Conservation (phyloP, 176 grass and related monocot species). For the Dendrocalamus sinicus region DNA sequence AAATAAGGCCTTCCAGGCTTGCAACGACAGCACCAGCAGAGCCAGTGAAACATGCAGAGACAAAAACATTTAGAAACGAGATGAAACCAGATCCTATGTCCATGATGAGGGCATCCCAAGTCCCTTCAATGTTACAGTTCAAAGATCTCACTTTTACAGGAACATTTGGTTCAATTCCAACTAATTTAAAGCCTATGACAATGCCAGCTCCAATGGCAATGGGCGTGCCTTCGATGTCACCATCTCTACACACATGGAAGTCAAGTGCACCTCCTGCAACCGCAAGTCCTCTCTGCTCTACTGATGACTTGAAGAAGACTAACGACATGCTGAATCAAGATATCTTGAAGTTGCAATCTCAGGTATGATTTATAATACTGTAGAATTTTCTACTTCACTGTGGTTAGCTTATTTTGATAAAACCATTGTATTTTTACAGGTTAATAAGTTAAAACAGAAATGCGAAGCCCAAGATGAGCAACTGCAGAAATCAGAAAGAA, state of each 20-base stretch:
- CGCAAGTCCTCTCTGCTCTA: slow-evolving; percentile 52
- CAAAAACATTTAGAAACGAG: slow-evolving; percentile 63
- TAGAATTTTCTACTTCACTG: not conserved
- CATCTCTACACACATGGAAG: slow-evolving; percentile 55
- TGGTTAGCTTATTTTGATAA: slow-evolving; percentile 28
- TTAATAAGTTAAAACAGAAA: slow-evolving; percentile 67
- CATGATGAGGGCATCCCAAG: slow-evolving; percentile 63
- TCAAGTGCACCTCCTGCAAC: slow-evolving; percentile 49
- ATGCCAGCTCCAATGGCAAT: slow-evolving; percentile 53
- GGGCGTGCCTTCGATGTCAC: slow-evolving; percentile 42
- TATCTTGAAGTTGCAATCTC: slow-evolving; percentile 65
- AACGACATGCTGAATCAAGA: slow-evolving; percentile 74
- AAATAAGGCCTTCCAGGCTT: slow-evolving; percentile 72
- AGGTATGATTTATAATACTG: slow-evolving; percentile 51
- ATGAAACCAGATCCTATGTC: slow-evolving; percentile 63
- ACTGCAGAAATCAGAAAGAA: slow-evolving; percentile 60
- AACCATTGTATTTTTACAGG: slow-evolving; percentile 39
- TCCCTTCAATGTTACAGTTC: slow-evolving; percentile 63
- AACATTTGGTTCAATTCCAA: slow-evolving; percentile 59
- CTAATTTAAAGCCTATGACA: slow-evolving; percentile 65
- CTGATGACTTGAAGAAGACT: slow-evolving; percentile 67
- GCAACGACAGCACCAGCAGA: slow-evolving; percentile 59
- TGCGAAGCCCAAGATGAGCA: slow-evolving; percentile 67
- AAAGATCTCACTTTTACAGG: slow-evolving; percentile 64
- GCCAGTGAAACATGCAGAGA: slow-evolving; percentile 54